Evolutionary conservation across 495 filamentous ascomycete genomes (phyloP), one percentile per base, ranked within the genome.

Genomic region (Aspergillus cavernicola): DNA sequence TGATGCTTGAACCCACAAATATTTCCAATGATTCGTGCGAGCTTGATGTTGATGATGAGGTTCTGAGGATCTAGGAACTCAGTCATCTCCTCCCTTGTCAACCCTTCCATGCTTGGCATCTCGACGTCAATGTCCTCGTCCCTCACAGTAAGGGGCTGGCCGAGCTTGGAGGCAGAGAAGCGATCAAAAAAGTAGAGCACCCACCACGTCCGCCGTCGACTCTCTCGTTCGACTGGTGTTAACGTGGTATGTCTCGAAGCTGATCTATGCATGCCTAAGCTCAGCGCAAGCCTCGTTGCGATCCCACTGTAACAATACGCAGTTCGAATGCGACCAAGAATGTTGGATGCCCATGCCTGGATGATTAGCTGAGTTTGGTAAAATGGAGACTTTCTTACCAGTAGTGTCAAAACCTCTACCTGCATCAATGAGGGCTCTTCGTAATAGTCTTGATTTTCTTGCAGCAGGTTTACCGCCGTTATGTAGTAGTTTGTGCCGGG

Each of bases 181-280:
- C 60, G 56, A 29, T 65, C 62, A 35, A 58, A 53, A n/a, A 51
- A 58, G 37, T 65, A 65, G 6, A 65, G 40, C 18, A 54, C 58
- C 62, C 62, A 65, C 62, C 62, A 65, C n/a, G 58, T 53, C 19
- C 62, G 57, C 39, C 50, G 54, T 26, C 62, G 59, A 40, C 56
- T 52, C 35, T 65, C 62, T 26, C 59, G 54, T 41, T 65, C 60
- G 4, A 65, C 54, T 2, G 62, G 44, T 8, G 49, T 49, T 15
- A 62, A 32, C 1, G 37, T 52, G 42, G 44, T 54, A 19, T 55
- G 49, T 22, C 42, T 49, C 1, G 57, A 45, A 10, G 60, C 35
- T 29, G 56, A 60, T 19, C 53, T 55, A 50, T 63, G 57, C 44
- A 66, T 56, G 2, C 63, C 63, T 24, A 66, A 38, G 18, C 41